Base-by-base conservation (phyloP, 2,329 filamentous ascomycete species). In the Exserohilum rostratum region DNA sequence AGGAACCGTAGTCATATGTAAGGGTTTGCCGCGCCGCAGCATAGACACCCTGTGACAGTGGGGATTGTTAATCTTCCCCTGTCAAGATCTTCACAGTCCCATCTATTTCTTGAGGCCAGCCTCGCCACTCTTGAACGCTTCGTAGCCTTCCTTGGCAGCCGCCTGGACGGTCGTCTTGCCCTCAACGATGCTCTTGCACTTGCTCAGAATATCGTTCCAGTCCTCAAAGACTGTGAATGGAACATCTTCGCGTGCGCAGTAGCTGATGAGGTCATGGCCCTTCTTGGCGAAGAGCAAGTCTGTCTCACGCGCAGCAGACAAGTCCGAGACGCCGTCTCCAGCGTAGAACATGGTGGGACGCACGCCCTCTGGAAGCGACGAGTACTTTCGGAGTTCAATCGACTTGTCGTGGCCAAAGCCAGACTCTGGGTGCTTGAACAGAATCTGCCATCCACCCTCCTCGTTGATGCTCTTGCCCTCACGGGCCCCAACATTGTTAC, bases 401-500 rank as follows among this genome's bases (percentile, higher is more conserved):
- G 89, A 93, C 85, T 99, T 99, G 82, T 99, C 93, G 73, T 99
- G 95, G n/a, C 95, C 95, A 68, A 96, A 96, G 54, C 87, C 83
- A 71, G 89, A 91, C 57, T 93, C 91, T 0, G 70, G 70, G 73
- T 99, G 93, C 70, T 91, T 92, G 78, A 88, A 99, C 54, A 85
- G 81, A 66, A 99, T 93, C 69, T 88, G 81, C 95, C 95, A 99
- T 27, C 92, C 93, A 15, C 85, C 86, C 71, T 90, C 85, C 46
- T 91, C 85, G 65, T 95, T 88, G 72, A 96, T 89, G 66, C 92
- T 87, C 83, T 91, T 88, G 37, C 85, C 91, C 43, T 78, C 87
- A 78, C 74, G 84, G 71, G 85, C 74, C 55, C 80, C 82, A 9
- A 93, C 91, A 62, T 92, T 81, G 77, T 98, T 99, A 79, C 90